phyloP scores from a whole-genome alignment of 2,329 filamentous ascomycete genomes.

The Mycocentrospora acerina region DNA sequence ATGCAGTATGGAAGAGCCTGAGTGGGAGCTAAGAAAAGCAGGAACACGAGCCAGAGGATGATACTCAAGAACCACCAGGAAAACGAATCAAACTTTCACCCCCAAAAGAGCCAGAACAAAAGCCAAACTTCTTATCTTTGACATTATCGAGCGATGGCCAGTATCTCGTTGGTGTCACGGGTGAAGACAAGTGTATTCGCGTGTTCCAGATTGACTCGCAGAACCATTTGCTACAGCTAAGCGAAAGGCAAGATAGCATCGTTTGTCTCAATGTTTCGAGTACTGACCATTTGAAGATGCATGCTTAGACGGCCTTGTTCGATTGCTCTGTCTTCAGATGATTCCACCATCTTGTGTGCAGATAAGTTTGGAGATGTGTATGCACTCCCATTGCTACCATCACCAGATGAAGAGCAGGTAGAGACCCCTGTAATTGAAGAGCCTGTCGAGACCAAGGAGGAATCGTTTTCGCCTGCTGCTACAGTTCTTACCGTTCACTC shows the following conservation, averaged over 20 bases:
- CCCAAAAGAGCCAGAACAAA: slow-evolving; percentile 23
- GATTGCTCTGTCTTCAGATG: slow-evolving; percentile 68
- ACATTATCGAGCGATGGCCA: slow-evolving; percentile 63
- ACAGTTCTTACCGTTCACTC: slow-evolving; percentile 63
- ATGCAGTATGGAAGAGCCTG: neutral
- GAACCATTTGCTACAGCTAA: slow-evolving; percentile 66
- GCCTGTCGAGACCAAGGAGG: slow-evolving; percentile 26
- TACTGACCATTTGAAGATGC: slow-evolving; percentile 51
- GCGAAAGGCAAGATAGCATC: slow-evolving; percentile 61
- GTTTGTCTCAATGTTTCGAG: neutral
- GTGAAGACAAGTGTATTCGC: slow-evolving; percentile 88
- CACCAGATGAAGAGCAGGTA: slow-evolving; percentile 36
- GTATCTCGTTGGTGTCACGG: slow-evolving; percentile 75
- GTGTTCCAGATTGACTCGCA: slow-evolving; percentile 70
- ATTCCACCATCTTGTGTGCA: slow-evolving; percentile 72
- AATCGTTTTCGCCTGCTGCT: slow-evolving; percentile 55
- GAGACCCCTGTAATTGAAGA: slow-evolving; percentile 9
- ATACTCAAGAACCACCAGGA: slow-evolving; percentile 39
- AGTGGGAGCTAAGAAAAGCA: slow-evolving; percentile 16
- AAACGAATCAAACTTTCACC: slow-evolving; percentile 46
- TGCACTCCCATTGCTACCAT: slow-evolving; percentile 69
- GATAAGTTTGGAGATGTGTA: slow-evolving; percentile 99
- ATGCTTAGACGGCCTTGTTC: slow-evolving; percentile 91
- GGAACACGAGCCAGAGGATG: slow-evolving; percentile 19
- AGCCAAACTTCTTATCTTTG: slow-evolving; percentile 69